phyloP scores from a whole-genome alignment of 192 early-diverging fungal genomes.

The Geranomyces variabilis region DNA sequence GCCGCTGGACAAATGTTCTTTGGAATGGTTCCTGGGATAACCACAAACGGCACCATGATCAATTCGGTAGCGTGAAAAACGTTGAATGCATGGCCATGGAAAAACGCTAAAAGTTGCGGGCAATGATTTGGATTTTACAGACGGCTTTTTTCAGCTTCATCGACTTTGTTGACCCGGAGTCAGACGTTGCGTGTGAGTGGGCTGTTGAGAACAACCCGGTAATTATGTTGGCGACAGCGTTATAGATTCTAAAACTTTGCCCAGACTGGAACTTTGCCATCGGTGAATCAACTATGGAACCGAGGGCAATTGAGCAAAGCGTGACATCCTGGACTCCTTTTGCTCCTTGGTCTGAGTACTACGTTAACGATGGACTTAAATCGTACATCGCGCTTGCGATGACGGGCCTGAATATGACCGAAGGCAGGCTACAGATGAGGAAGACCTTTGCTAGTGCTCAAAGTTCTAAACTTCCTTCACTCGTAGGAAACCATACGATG shows the following conservation, averaged over 20 bases:
- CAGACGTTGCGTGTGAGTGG: slow-evolving; percentile 4
- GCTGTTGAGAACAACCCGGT: too few relatives aligned
- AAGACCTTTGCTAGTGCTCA: too few relatives aligned
- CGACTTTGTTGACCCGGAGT: slow-evolving; percentile 14
- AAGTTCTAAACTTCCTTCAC: too few relatives aligned
- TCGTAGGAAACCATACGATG: slow-evolving; percentile 21
- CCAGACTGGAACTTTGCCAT: slow-evolving; percentile 11
- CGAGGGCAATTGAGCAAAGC: background rate
- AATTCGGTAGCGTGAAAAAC: background rate
- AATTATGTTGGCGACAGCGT: too few relatives aligned
- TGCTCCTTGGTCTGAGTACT: background rate
- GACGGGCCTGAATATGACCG: background rate
- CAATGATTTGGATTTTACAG: background rate
- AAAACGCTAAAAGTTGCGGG: too few relatives aligned
- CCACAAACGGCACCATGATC: background rate
- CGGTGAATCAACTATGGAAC: background rate
- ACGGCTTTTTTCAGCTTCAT: slow-evolving; percentile 4
- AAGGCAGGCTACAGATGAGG: too few relatives aligned
- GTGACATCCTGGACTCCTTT: background rate
- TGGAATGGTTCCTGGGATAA: background rate
- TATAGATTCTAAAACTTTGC: too few relatives aligned
- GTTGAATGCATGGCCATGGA: too few relatives aligned
- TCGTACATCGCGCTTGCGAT: background rate
- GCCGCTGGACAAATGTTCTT: background rate
- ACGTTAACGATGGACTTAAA: background rate